Evolutionary conservation across 371 early-diverging fungal species (phyloP), one percentile per base, ranked within the genome.

Genomic region (Mortierella sp.): DNA sequence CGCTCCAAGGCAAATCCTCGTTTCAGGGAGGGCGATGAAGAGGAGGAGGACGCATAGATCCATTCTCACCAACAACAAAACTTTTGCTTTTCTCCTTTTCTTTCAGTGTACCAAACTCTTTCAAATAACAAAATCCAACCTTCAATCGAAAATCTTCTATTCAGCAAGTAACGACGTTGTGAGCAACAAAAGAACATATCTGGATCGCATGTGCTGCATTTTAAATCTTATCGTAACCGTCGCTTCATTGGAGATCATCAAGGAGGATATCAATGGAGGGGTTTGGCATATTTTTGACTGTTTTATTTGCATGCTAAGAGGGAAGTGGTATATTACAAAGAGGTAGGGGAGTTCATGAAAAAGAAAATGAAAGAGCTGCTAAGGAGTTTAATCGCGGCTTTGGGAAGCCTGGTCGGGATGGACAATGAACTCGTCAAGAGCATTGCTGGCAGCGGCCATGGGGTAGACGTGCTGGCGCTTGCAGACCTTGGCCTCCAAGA

Each of bases 391-490:
- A 65, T 78, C 73, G 66, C 79, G 79, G 74, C 73, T 78, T 26
- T 47, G 47, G 8, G 3, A 4, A 22, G 66, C 70, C 31, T 80
- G 85, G 53, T 88, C 85, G 58, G 91, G 91, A 74, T 92, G 93
- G 55, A 91, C 81, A 80, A 92, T 90, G 61, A 92, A 92, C 81
- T 99, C 97, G 86, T 97, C 89, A 63, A 99, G 88, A 13, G 94
- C 95, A 87, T 95, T 96, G 68, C 98, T 97, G 71, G 95, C 99
- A 19, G 99, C 97, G 6, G 96, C 97, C 99, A 99, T 99, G 26
- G 99, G 99, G 86, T 92, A 96, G 22, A 99, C 95, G 77, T 97
- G 97, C 88, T 98, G 98, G 48, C 92, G 85, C 82, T 96, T 96
- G 80, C 94, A 95, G 4, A 97, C 96, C 61, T 94, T 92, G 58